Conservation (phyloP, 78 protist genomes). For the Chrysochromulina tobinii region DNA sequence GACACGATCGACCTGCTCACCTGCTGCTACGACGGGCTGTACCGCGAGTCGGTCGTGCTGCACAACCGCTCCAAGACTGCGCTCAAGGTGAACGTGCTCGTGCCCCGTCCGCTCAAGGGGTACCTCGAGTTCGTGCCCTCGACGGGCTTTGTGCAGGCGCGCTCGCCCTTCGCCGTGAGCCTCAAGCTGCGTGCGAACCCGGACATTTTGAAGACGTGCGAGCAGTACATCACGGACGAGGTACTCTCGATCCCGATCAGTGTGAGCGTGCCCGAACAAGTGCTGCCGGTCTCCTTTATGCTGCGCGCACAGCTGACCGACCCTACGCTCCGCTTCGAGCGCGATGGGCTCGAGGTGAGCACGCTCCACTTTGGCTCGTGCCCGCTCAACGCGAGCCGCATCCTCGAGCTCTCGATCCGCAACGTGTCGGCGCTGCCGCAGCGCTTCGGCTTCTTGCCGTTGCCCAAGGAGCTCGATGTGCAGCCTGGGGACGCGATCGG, state of each 20-base stretch:
- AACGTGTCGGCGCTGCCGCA: background rate
- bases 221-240: background rate
- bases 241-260: background rate
- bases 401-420: background rate
- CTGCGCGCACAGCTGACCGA: background rate
- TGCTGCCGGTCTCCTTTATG: conserved; percentile 14
- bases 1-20: background rate
- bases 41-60: conserved; percentile 41
- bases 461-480: background rate
- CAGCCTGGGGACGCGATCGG: conserved; percentile 35
- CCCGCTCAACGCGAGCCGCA: background rate
- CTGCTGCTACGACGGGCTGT: conserved; percentile 13
- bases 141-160: conserved; percentile 47
- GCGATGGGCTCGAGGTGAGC: background rate
- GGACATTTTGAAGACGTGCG: background rate
- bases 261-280: conserved; percentile 21
- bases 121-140: conserved; percentile 30
- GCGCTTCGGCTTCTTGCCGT: background rate
- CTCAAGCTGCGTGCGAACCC: background rate
- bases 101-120: background rate
- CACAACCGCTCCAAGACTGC: conserved; percentile 14
- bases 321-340: background rate
- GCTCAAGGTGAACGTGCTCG: background rate
- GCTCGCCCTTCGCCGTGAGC: background rate
- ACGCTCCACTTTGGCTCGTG: background rate